Evolutionary conservation across 228 moss, liverwort and hornwort genomes (phyloP).

Genomic region (Sphagnum fallax): DNA sequence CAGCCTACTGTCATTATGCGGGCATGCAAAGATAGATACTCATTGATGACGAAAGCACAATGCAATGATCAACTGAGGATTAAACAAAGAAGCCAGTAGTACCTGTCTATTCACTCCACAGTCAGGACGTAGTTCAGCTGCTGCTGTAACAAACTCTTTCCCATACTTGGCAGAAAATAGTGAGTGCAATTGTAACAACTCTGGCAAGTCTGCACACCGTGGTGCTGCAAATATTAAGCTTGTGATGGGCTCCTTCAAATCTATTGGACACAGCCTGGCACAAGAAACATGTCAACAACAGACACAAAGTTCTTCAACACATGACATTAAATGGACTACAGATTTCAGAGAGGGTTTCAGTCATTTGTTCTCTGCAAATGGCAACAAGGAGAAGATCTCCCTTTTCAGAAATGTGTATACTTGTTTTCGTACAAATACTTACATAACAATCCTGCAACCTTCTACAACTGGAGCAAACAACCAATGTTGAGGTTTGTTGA

Average conservation of each 20-base stretch:
- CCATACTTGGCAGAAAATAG: conserved; percentile 82
- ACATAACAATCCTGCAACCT: no score
- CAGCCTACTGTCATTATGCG: no score
- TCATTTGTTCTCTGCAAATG: no score
- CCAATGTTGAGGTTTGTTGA: no score
- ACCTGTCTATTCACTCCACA: conserved; percentile 84
- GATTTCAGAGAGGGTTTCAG: no score
- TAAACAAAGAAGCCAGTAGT: conserved; percentile 7
- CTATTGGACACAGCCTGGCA: conserved; percentile 42
- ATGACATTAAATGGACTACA: no score
- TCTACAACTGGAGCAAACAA: no score
- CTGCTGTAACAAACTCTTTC: conserved; percentile 74
- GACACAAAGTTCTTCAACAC: background rate
- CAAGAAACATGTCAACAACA: background rate
- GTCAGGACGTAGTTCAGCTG: conserved; percentile 74
- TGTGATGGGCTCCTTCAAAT: conserved; percentile 76
- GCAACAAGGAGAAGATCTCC: no score
- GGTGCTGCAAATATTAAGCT: conserved; percentile 84
- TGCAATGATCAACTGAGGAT: background rate
- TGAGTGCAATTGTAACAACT: conserved; percentile 64
- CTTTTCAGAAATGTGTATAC: no score
- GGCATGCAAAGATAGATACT: no score
- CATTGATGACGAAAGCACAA: background rate
- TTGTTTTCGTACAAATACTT: no score
- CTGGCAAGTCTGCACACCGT: conserved; percentile 85